Base-by-base conservation (phyloP, 163 green algal genomes). In the Scenedesmus sp. region DNA sequence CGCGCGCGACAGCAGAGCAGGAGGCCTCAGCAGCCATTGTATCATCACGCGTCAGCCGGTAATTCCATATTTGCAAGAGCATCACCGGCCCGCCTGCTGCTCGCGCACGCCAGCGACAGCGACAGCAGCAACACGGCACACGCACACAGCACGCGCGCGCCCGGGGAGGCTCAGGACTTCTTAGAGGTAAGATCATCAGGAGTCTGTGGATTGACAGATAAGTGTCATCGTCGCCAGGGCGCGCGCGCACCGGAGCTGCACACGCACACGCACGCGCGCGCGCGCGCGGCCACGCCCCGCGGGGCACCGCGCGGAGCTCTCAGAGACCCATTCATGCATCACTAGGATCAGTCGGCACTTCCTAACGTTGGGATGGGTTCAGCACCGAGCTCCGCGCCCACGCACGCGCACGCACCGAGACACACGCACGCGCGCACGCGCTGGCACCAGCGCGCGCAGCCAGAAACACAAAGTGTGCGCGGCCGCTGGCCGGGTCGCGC, bases 341-440 rank as follows among this genome's bases (percentile, higher is more conserved):
- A 82, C 63, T 76, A 51, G 75, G 63, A 76, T 76, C 75, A 76
- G 75, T 56, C 63, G 75, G 75, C 75, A 82, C 75, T 82, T 82
- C 75, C 63, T 82, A 82, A 66, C 56, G 4, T 70, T 11, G 44
- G 60, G 36, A 60, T n/a, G 18, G 45, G 50, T 24, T 72, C 34
- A 48, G 63, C 60, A 64, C 11, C n/a, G 60, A 74, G 60, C 73
- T 53, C 26, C 4, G 17, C 24, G 15, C 36, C 34, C 15, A 10
- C 9, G 4, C 22, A 33, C 18, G 6, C 62, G 39, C n/a, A 50
- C 29, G 31, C 58, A 66, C 36, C 26, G 20, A 4, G 6, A 26
- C 9, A 60, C 22, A 60, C 5, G 6, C 11, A 60, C 22, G n/a
- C 20, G 51, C 20, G n/a, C n/a, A n/a, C n/a, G n/a, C n/a, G n/a